phyloP scores from a whole-genome alignment of 805 yeast genomes.

The Saturnispora galanensis region DNA sequence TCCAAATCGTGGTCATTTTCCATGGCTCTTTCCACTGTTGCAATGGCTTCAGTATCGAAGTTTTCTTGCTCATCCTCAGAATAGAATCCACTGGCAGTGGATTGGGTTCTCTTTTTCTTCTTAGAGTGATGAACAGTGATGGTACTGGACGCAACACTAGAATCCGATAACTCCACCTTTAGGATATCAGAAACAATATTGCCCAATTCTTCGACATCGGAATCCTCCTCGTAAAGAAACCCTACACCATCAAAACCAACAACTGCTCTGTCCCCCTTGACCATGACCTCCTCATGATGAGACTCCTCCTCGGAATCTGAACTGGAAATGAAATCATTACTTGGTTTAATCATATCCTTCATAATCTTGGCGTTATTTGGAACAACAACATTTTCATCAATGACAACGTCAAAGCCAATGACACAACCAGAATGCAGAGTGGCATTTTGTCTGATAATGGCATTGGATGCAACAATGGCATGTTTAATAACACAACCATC shows the following conservation, averaged over 20 bases:
- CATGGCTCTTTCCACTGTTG: conserved; percentile 85
- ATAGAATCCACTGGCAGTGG: conserved; percentile 28
- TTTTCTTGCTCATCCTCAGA: conserved; percentile 48
- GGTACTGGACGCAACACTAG: conserved; percentile 42
- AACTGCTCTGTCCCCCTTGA: conserved; percentile 22
- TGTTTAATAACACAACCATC: conserved; percentile 51
- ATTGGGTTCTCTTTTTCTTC: conserved; percentile 31
- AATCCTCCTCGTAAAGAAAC: conserved; percentile 39
- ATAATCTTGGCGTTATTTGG: conserved; percentile 44
- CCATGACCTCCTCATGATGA: conserved; percentile 11
- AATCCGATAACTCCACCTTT: conserved; percentile 40
- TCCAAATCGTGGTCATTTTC: conserved; percentile 89
- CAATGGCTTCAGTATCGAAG: conserved; percentile 83
- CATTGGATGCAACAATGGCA: conserved; percentile 63
- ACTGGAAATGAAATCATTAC: conserved; percentile 8
- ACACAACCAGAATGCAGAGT: conserved; percentile 61
- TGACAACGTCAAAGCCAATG: conserved; percentile 62
- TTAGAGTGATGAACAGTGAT: conserved; percentile 24
- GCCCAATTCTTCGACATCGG: conserved; percentile 33
- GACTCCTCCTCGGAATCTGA: conserved; percentile 21
- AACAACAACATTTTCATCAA: conserved; percentile 45
- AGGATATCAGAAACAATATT: conserved; percentile 35
- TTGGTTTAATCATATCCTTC: conserved; percentile 32
- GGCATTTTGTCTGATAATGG: conserved; percentile 43
- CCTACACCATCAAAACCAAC: conserved; percentile 46